Evolutionary conservation across 495 filamentous ascomycete genomes (phyloP).

Genomic region (Podospora sp.): DNA sequence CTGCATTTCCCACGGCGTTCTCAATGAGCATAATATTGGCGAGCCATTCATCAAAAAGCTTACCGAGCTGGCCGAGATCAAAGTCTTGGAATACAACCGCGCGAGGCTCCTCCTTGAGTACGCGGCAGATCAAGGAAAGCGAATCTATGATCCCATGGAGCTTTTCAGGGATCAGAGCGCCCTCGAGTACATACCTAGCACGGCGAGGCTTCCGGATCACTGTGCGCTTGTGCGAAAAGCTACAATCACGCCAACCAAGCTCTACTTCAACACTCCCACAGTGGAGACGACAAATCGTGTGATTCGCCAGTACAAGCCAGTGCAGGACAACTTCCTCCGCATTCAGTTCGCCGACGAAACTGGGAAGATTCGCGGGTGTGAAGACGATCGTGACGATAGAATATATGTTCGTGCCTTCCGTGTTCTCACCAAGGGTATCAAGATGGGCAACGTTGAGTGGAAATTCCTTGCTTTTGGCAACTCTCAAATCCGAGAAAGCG

Average conservation of each 20-base stretch:
- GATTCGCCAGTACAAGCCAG: conserved; percentile 66
- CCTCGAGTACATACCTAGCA: conserved; percentile 46
- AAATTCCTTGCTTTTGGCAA: conserved; percentile 95
- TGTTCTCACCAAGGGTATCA: conserved; percentile 75
- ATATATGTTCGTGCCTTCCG: conserved; percentile 74
- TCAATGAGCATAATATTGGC: conserved; percentile 77
- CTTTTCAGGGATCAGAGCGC: conserved; percentile 62
- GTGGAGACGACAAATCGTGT: conserved; percentile 90
- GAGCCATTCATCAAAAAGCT: conserved; percentile 66
- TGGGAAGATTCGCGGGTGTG: conserved; percentile 51
- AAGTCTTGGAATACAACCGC: conserved; percentile 28
- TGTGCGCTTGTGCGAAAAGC: conserved; percentile 76
- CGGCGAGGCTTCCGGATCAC: conserved; percentile 64
- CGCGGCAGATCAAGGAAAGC: conserved; percentile 50
- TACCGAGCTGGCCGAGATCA: conserved; percentile 41
- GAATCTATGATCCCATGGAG: conserved; percentile 70
- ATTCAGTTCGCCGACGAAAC: conserved; percentile 86
- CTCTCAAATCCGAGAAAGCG: conserved; percentile 90
- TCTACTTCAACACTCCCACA: conserved; percentile 74
- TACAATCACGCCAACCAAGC: conserved; percentile 77
- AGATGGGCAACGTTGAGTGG: conserved; percentile 77
- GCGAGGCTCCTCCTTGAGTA: conserved; percentile 46
- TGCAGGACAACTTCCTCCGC: conserved; percentile 83
- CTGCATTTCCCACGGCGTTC: conserved; percentile 75
- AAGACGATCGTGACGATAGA: conserved; percentile 60